Base-by-base conservation (phyloP, 2,329 filamentous ascomycete species). In the Fusarium setosum region DNA sequence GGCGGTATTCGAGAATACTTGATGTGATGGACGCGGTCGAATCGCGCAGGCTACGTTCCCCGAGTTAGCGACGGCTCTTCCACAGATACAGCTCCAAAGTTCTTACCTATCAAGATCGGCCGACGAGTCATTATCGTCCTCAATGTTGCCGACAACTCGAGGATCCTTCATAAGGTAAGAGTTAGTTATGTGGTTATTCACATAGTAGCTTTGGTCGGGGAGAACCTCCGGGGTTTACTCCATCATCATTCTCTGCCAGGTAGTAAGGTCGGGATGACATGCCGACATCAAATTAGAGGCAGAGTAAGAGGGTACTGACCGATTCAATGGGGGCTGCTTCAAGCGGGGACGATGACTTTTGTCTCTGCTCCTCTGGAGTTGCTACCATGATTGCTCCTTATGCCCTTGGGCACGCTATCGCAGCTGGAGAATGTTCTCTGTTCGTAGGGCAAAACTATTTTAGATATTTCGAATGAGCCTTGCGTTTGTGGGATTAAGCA, bases 1-100 rank as follows among this genome's bases (percentile, higher is more conserved):
- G 60, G 31, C 73, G 70, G 35, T 74, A 75, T 29, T 73, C 56
- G 17, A 72, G 67, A 32, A 70, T 69, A 13, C 60, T 67, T 1
- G 67, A 70, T 8, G 56, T 51, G 15, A 65, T 49, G 10, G 68
- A 67, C 2, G 59, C 47, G 2, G 57, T 59, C 8, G 56, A 67
- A 17, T 59, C 64, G 15, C 59, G 53, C 4, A 63, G 20, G 20
- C 67, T 70, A 15, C 4, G 8, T 15, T 31, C 13, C 0, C n/a
- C n/a, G 4, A 2, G 20, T 62, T 15, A 45, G 54, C n/a, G 23
- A 35, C 17, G 21, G 4, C 3, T n/a, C n/a, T n/a, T n/a, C 3
- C 1, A 29, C 26, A 29, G 3, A 29, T 1, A 29, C 5, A 29
- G 12, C 6, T 29, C 26, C 12, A 7, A 7, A 13, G n/a, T 18